Percentiles rank a stretch among this genome's conserved stretches.
phyloP scores from a whole-genome alignment of 495 filamentous ascomycete species.

The Penicillium antarcticum region DNA sequence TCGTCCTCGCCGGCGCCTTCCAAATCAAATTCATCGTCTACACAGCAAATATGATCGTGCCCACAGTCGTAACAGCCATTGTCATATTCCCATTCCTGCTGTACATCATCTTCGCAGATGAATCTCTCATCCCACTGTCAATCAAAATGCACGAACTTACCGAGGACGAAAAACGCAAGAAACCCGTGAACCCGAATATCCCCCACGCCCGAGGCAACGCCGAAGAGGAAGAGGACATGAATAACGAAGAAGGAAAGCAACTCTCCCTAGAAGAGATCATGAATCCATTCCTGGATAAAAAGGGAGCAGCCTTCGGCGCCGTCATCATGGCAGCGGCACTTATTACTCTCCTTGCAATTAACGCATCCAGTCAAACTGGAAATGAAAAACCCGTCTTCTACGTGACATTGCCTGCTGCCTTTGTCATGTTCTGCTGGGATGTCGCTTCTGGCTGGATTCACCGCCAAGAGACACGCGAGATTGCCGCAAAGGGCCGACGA shows the following conservation, averaged over 20 bases:
- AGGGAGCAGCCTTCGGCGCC: slow-evolving; percentile 56
- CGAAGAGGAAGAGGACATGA: slow-evolving; percentile 48
- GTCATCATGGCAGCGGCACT: slow-evolving; percentile 60
- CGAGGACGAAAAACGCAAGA: slow-evolving; percentile 47
- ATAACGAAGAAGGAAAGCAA: slow-evolving; percentile 34
- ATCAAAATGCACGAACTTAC: slow-evolving; percentile 63
- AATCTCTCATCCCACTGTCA: slow-evolving; percentile 55
- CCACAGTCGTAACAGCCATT: slow-evolving; percentile 59
- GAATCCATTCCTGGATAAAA: slow-evolving; percentile 66
- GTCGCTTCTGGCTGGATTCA: slow-evolving; percentile 54
- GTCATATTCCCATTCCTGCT: slow-evolving; percentile 62
- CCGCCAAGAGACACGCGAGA: slow-evolving; percentile 55
- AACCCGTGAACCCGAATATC: slow-evolving; percentile 65
- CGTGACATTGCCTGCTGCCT: slow-evolving; percentile 59
- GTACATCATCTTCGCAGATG: slow-evolving; percentile 59
- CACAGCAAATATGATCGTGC: slow-evolving; percentile 68
- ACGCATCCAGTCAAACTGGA: slow-evolving; percentile 46
- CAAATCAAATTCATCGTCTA: slow-evolving; percentile 63
- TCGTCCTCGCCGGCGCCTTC: slow-evolving; percentile 68
- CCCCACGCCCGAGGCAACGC: slow-evolving; percentile 54
- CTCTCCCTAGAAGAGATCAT: slow-evolving; percentile 65
- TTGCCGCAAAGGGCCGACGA: slow-evolving; percentile 51
- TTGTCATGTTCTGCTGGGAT: slow-evolving; percentile 63
- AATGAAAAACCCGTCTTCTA: slow-evolving; percentile 48
- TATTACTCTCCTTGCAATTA: slow-evolving; percentile 55